phyloP scores from a whole-genome alignment of 495 filamentous ascomycete genomes.

The Oidiodendron maius region DNA sequence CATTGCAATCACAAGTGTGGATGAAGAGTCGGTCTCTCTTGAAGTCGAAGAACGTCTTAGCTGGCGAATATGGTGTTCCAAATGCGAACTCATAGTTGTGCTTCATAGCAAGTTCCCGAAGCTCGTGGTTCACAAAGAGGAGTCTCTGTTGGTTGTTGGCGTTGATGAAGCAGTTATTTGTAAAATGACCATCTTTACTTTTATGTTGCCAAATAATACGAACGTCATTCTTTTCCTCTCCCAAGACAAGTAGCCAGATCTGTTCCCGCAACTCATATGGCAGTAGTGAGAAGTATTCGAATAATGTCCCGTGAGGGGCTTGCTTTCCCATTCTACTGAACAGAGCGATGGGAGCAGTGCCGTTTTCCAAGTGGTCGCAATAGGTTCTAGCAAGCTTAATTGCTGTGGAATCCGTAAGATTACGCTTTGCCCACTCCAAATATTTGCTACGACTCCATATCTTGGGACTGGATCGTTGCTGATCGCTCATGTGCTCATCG shows the following conservation, averaged over 20 bases:
- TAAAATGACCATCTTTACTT: background rate
- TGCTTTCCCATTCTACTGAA: background rate
- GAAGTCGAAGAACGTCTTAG: slow-evolving; percentile 4
- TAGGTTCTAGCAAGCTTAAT: background rate
- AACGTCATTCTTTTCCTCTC: background rate
- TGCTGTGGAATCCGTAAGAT: background rate
- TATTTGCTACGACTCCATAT: background rate
- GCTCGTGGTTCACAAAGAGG: slow-evolving; percentile 1
- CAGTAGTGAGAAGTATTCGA: background rate
- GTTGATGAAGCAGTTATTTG: background rate
- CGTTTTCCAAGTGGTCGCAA: background rate
- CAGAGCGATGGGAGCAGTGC: background rate
- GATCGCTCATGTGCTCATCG: too few species aligned
- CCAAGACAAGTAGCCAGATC: slow-evolving; percentile 11
- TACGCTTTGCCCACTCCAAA: background rate
- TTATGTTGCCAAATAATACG: background rate
- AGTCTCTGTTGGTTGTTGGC: background rate
- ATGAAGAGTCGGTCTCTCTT: slow-evolving; percentile 12
- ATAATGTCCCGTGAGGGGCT: background rate
- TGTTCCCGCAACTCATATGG: background rate
- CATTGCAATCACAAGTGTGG: background rate
- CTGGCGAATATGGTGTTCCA: background rate
- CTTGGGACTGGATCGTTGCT: background rate
- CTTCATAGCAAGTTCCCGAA: background rate
- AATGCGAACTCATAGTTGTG: background rate